Evolutionary conservation across 1,139 yeast species (phyloP), one percentile per base, ranked within the genome.

Genomic region (Kurtzmaniella quercitrusa): DNA sequence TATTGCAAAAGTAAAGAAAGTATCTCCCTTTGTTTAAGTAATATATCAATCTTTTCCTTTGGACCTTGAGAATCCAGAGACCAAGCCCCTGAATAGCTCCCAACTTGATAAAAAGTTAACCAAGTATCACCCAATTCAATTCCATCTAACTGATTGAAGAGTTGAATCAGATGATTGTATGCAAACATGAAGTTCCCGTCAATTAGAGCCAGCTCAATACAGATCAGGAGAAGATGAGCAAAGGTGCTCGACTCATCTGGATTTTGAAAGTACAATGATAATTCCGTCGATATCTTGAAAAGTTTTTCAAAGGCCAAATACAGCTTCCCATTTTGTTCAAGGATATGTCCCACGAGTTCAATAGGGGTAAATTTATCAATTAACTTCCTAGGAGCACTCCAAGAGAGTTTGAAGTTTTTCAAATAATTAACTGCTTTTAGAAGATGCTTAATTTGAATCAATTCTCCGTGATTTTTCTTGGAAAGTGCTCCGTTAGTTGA

Each of bases 91-190:
- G 38, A 36, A 51, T 59, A 79, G 52, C 77, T 77, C 2, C 84
- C 82, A 6, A 82, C 78, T 54, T 82, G 88, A 52, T 79, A 81
- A 45, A 82, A 75, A 0, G 83, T 74, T 39, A 76, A 65, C 88
- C 90, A 82, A 43, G 66, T 56, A n/a, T 67, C 68, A 40, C 64
- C 60, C 27, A 78, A 49, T 3, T 44, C 52, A 5, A 47, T 47
- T 4, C 48, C 49, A 3, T 49, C 40, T 41, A 54, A 58, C 27
- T 57, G 54, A 2, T 57, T 55, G 27, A 70, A 57, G 25, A 71
- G 52, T 56, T 62, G 60, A 61, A 55, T 45, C 47, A 71, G 46
- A 49, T 65, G 53, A 3, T 64, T 61, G 50, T 70, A 72, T 1
- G 88, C 85, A 58, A 64, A 81, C 10, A 59, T 56, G 49, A 82